Base-by-base conservation (phyloP, 805 yeast species). In the Kodamaea fukazawae region DNA sequence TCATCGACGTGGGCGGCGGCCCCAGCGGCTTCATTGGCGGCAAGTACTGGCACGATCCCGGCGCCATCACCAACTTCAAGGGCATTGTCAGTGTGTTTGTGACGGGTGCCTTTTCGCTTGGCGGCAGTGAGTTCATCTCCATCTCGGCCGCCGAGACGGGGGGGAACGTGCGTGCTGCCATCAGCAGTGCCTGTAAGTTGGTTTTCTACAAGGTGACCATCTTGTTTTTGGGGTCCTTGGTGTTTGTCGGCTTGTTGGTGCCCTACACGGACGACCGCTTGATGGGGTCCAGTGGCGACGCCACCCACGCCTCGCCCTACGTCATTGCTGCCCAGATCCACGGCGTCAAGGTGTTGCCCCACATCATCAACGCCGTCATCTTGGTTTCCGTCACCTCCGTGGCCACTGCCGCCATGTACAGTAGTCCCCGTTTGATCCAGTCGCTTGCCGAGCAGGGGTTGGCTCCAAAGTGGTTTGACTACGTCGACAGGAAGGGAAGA, bases 241-340 rank as follows among this genome's bases (percentile, higher is more conserved):
- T 40, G 11, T 44, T 59, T 23, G 63, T 59, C 31, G 71, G 71
- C 4, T 59, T 67, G 41, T 57, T 67, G 42, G 73, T 67, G 26
- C 73, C 73, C 6, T 47, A 57, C 36, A 54, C 45, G 44, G 58
- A 65, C 15, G 57, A 46, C 25, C 42, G 53, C 32, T 62, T 67
- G 34, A 53, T 67, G 66, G 70, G 71, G 12, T 44, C 63, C 4
- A 50, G 48, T 14, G 45, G 49, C 2, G 37, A 41, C n/a, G 43
- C 51, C 26, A 43, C 58, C 31, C 46, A 50, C 29, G 53, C 60
- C 6, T 58, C 63, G 7, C 61, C 63, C 4, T 58, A 53, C 29
- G 63, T 58, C 12, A 43, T 58, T 47, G 61, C 63, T 8, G 63
- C 63, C 8, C 46, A 49, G 33, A 29, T 57, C 25, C 57, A 58